phyloP scores from a whole-genome alignment of 306 rosid species.

The Dalbergia cultrata region DNA sequence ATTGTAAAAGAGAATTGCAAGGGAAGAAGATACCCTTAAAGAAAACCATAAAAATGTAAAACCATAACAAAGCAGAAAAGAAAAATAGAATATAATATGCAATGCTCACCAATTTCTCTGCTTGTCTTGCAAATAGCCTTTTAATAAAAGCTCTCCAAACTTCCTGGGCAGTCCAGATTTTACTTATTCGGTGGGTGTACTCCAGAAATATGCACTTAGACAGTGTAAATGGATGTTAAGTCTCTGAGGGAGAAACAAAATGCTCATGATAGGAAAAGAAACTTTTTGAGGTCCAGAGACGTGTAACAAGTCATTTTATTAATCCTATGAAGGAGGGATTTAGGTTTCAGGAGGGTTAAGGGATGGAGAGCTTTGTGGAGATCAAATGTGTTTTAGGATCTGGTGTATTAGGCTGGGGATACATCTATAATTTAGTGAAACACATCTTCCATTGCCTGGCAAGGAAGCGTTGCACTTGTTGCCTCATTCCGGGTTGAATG shows the following conservation, averaged over 20 bases:
- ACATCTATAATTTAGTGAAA: too few relatives aligned
- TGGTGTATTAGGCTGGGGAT: too few relatives aligned
- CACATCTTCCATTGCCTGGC: too few relatives aligned
- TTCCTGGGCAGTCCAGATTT: constrained; percentile 9
- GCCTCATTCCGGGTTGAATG: too few relatives aligned
- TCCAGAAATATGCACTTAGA: neutral
- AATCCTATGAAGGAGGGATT: neutral
- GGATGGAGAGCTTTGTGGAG: too few relatives aligned
- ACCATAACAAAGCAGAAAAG: neutral
- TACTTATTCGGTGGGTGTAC: neutral
- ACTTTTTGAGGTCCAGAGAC: neutral
- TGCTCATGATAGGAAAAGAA: neutral
- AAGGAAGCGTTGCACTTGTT: too few relatives aligned
- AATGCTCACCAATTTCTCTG: neutral
- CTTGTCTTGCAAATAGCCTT: neutral
- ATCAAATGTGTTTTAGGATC: too few relatives aligned
- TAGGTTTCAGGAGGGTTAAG: too few relatives aligned
- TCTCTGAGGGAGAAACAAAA: neutral
- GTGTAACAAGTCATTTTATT: neutral
- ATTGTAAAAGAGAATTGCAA: neutral
- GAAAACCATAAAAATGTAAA: neutral
- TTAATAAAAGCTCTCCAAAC: constrained; percentile 4
- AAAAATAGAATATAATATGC: neutral
- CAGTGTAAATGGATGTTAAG: neutral
- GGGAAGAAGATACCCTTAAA: neutral